phyloP scores from a whole-genome alignment of 768 basidiomycete species.

The Boletus fagicola region DNA sequence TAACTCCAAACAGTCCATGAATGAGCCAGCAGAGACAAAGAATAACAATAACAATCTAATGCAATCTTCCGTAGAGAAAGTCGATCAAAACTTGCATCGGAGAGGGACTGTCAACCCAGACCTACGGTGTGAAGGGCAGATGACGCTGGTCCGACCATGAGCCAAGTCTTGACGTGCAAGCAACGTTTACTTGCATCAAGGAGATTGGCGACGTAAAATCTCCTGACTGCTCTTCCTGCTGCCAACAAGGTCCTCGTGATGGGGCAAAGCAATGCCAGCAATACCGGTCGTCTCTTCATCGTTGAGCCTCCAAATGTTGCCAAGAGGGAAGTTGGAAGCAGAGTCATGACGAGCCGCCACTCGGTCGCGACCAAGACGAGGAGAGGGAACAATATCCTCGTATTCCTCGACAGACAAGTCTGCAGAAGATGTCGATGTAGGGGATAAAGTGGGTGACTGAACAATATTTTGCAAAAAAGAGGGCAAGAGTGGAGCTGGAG shows the following conservation, averaged over 20 bases:
- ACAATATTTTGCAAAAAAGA: conserved; percentile 77
- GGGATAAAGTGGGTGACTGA: conserved; percentile 62
- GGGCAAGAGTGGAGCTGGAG: conserved; percentile 60
- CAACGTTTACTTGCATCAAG: conserved; percentile 16
- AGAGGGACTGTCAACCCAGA: not conserved
- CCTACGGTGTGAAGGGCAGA: not conserved
- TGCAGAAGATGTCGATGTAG: conserved; percentile 62
- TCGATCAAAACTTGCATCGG: conserved; percentile 9
- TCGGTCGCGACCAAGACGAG: conserved; percentile 28
- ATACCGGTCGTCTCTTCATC: conserved; percentile 65
- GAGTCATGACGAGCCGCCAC: conserved; percentile 29
- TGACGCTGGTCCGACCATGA: not conserved
- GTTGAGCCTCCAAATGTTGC: conserved; percentile 71
- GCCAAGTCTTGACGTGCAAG: not conserved
- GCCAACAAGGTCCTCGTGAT: conserved; percentile 38
- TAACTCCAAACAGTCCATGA: conserved; percentile 35
- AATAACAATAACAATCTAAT: conserved; percentile 36
- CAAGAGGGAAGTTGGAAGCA: conserved; percentile 32
- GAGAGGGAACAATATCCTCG: conserved; percentile 37
- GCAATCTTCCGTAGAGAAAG: conserved; percentile 21
- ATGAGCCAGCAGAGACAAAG: conserved; percentile 21
- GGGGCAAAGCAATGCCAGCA: conserved; percentile 48
- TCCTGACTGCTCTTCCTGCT: conserved; percentile 43
- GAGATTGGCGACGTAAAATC: conserved; percentile 29
- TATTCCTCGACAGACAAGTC: conserved; percentile 64